Evolutionary conservation across 2,329 filamentous ascomycete species (phyloP).

Genomic region (Xylaria multiplex): DNA sequence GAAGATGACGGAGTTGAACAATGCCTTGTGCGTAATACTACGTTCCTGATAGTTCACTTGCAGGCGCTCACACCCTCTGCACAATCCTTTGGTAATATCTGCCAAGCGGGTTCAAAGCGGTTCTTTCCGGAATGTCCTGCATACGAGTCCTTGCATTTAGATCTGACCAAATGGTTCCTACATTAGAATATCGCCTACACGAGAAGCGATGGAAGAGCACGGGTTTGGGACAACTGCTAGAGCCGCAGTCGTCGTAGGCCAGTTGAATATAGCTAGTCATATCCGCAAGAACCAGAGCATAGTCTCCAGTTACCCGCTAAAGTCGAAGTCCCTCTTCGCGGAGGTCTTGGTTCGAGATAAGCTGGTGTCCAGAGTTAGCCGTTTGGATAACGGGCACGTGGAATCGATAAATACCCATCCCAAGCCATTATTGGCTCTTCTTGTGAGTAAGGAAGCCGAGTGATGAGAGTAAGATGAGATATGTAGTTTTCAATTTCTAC

Average conservation of each 20-base stretch:
- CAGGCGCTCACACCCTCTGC: neutral
- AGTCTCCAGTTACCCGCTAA: neutral
- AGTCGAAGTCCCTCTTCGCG: neutral
- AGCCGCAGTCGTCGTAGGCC: neutral
- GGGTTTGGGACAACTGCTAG: neutral
- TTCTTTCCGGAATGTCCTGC: neutral
- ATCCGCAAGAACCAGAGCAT: neutral
- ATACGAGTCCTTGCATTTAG: neutral
- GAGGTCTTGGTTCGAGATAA: neutral
- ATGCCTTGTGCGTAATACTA: neutral
- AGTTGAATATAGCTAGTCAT: neutral
- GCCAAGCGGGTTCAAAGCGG: neutral
- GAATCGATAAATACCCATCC: conserved; percentile 22
- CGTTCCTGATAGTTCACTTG: neutral
- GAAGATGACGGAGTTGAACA: neutral
- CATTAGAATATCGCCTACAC: neutral
- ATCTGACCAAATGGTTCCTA: neutral
- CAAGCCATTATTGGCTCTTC: neutral
- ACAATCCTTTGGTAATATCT: neutral
- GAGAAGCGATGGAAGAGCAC: neutral
- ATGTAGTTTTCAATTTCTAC: neutral
- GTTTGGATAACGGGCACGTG: neutral
- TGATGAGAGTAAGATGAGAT: conserved; percentile 5
- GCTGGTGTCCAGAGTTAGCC: conserved; percentile 16
- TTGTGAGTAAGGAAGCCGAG: neutral